phyloP scores from a whole-genome alignment of 2,329 filamentous ascomycete species.

The Fusarium oxysporum region DNA sequence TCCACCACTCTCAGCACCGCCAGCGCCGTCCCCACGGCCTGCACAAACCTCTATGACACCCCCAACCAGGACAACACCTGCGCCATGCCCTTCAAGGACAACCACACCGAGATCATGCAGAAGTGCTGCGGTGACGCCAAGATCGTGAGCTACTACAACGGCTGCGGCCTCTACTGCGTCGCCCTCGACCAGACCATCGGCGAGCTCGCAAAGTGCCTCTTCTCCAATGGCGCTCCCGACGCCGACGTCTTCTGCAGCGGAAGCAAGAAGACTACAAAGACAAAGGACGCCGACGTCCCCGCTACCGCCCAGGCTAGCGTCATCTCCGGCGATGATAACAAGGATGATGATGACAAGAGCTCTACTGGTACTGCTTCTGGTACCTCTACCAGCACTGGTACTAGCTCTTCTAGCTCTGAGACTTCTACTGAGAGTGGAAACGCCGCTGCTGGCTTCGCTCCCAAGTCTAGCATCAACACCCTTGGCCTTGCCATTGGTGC shows the following conservation, averaged over 20 bases:
- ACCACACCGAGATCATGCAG: conserved; percentile 57
- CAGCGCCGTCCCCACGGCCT: conserved; percentile 18
- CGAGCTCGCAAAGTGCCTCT: conserved; percentile 53
- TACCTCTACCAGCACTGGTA: conserved; percentile 13
- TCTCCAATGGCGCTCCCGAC: conserved; percentile 51
- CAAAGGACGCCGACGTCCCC: conserved; percentile 39
- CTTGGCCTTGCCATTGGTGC: conserved; percentile 52
- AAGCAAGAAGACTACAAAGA: conserved; percentile 49
- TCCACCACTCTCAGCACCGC: conserved; percentile 28
- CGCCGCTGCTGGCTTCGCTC: conserved; percentile 35
- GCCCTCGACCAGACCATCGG: conserved; percentile 48
- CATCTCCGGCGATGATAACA: conserved; percentile 39
- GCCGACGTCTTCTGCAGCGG: conserved; percentile 59
- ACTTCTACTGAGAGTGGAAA: conserved; percentile 31
- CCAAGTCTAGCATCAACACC: conserved; percentile 46
- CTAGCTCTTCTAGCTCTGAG: conserved; percentile 18
- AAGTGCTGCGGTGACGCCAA: conserved; percentile 59
- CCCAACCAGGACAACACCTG: conserved; percentile 59
- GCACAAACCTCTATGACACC: conserved; percentile 53
- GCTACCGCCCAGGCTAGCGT: conserved; percentile 49
- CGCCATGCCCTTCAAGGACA: conserved; percentile 54
- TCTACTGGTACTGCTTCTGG: conserved; percentile 11
- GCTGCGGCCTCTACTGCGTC: conserved; percentile 64
- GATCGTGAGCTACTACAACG: conserved; percentile 58
- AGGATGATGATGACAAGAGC: conserved; percentile 19